These are phyloP conservation scores for Aspergillus conjunctus DNA, from an alignment of 495 filamentous ascomycete species.

Conservation along the genomic window DNA sequence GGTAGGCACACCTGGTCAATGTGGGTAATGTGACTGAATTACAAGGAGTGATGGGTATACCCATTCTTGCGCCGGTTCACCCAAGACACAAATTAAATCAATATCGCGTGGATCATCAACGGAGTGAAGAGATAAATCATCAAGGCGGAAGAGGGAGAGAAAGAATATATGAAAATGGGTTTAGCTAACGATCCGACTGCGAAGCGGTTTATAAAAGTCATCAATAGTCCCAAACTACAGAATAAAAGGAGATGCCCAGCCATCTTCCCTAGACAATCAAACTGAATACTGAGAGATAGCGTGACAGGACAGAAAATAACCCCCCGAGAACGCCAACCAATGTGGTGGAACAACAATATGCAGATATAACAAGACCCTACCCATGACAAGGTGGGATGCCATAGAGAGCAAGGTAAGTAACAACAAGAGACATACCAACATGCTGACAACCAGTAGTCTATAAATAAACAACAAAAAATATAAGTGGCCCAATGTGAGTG, in stretches of 20 bases:
- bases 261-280: not conserved
- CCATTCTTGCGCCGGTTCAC: no score
- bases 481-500: not conserved
- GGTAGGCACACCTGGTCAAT: no score
- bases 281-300: not conserved
- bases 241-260: not conserved
- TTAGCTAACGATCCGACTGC: no score
- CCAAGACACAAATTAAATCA: not conserved
- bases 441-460: constrained; percentile 24
- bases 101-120: not conserved
- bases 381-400: not conserved
- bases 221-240: no score
- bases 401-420: not conserved
- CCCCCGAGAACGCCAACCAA: constrained; percentile 15
- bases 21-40: no score
- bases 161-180: not conserved
- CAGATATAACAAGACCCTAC: constrained; percentile 4
- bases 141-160: not conserved
- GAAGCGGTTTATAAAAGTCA: no score
- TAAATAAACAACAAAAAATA: constrained; percentile 10
- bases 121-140: not conserved
- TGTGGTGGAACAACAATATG: constrained; percentile 11
- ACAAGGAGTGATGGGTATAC: no score
- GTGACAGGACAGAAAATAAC: constrained; percentile 4
- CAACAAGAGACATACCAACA: constrained; percentile 19